phyloP scores from a whole-genome alignment of 352 stramenopile genomes.

The Pythium phragmitis region DNA sequence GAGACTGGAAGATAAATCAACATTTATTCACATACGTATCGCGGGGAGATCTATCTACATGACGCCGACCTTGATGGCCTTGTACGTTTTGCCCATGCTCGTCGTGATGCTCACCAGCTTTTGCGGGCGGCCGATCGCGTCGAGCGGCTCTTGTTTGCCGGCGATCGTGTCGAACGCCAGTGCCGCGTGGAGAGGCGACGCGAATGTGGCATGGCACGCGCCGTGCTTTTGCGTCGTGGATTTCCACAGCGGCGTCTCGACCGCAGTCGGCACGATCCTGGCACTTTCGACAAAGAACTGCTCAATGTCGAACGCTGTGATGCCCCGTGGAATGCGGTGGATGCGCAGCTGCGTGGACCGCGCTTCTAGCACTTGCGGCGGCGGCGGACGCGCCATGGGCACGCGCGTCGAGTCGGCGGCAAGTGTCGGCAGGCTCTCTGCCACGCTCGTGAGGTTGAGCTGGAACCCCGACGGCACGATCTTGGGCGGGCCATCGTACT shows the following conservation, averaged over 20 bases:
- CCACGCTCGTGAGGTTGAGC: constrained; percentile 19
- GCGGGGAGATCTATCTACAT: constrained; percentile 18
- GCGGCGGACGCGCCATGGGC: constrained; percentile 16
- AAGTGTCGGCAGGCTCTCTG: not conserved
- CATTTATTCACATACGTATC: constrained; percentile 5
- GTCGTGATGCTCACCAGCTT: constrained; percentile 70
- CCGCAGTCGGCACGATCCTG: constrained; percentile 58
- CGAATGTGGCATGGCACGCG: constrained; percentile 70
- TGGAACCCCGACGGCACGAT: constrained; percentile 48
- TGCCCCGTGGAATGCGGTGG: constrained; percentile 69
- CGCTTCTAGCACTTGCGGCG: constrained; percentile 30
- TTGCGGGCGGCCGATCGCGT: constrained; percentile 67
- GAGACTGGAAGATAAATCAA: not conserved
- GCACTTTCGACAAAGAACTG: constrained; percentile 62
- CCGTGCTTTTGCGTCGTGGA: constrained; percentile 56
- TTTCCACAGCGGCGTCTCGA: constrained; percentile 70
- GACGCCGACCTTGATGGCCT: constrained; percentile 55
- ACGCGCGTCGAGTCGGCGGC: constrained; percentile 9
- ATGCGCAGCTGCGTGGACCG: constrained; percentile 68
- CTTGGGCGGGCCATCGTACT: constrained; percentile 39
- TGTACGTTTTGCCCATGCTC: constrained; percentile 65
- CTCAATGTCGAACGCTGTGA: constrained; percentile 66
- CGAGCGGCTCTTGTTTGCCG: constrained; percentile 32
- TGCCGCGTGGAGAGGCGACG: constrained; percentile 53
- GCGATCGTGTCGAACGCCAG: constrained; percentile 61